phyloP scores from a whole-genome alignment of 371 early-diverging fungal species.

The Syncephalastrum sp. region DNA sequence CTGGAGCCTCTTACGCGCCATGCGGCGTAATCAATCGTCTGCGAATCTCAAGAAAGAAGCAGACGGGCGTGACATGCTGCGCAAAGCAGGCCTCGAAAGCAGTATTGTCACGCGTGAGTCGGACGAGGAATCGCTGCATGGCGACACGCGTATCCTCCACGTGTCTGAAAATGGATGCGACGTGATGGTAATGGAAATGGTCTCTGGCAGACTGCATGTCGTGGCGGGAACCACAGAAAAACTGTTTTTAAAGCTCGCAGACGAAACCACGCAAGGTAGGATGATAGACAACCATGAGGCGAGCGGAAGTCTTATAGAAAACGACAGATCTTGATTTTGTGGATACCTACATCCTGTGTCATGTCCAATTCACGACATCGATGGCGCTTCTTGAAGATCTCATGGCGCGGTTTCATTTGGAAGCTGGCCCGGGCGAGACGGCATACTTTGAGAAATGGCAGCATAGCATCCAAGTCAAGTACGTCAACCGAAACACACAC shows the following conservation, averaged over 20 bases:
- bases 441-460: slow-evolving; percentile 64
- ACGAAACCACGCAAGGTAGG: slow-evolving; percentile 61
- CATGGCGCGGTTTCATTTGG: slow-evolving; percentile 57
- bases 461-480: slow-evolving; percentile 64
- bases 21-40: slow-evolving; percentile 14
- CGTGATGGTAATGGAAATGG: slow-evolving; percentile 33
- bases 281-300: no score
- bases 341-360: slow-evolving; percentile 58
- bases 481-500: slow-evolving; percentile 11
- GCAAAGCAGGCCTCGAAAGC: no score
- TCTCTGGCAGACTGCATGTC: slow-evolving; percentile 49
- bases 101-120: no score
- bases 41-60: slow-evolving; percentile 4
- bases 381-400: slow-evolving; percentile 58
- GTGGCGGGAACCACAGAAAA: slow-evolving; percentile 63
- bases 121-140: no score
- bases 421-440: slow-evolving; percentile 50
- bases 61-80: no score
- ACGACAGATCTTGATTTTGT: slow-evolving; percentile 60
- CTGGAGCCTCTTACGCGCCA: slow-evolving; percentile 10
- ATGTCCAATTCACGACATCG: slow-evolving; percentile 58
- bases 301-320: background rate
- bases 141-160: slow-evolving; percentile 23
- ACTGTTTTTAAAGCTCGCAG: slow-evolving; percentile 62
- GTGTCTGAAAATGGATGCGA: slow-evolving; percentile 54